phyloP scores from a whole-genome alignment of 2,329 filamentous ascomycete genomes.

The Beauveria varroae region DNA sequence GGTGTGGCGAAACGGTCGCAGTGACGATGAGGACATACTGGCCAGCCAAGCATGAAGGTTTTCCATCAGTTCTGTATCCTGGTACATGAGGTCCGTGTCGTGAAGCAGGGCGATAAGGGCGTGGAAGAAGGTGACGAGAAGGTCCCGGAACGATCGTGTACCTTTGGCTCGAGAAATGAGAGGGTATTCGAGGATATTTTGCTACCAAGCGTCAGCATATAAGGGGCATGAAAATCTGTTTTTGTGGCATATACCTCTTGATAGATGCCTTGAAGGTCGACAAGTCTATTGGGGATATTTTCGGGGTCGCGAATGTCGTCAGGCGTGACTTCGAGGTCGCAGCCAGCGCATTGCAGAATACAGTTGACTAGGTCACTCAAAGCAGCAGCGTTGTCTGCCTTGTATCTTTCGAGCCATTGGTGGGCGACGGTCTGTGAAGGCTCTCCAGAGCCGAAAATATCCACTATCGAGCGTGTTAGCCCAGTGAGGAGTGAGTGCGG shows the following conservation, averaged over 20 bases:
- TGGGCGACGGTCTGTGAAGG: conserved; percentile 49
- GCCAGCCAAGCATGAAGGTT: conserved; percentile 86
- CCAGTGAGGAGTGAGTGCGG: conserved; percentile 17
- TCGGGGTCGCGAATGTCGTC: conserved; percentile 88
- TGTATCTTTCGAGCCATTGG: conserved; percentile 53
- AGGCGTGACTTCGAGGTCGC: conserved; percentile 66
- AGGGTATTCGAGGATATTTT: conserved; percentile 84
- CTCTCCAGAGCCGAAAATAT: conserved; percentile 55
- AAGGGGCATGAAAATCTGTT: neutral
- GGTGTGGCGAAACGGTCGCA: conserved; percentile 89
- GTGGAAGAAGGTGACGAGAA: conserved; percentile 71
- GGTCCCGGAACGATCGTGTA: conserved; percentile 68
- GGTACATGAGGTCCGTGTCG: conserved; percentile 74
- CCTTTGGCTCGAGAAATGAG: conserved; percentile 76
- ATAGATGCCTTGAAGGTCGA: conserved; percentile 82
- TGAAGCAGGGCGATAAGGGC: conserved; percentile 71
- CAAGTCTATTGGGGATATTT: conserved; percentile 68
- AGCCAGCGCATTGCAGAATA: conserved; percentile 66
- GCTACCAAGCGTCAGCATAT: conserved; percentile 28
- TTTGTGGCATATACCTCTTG: conserved; percentile 53
- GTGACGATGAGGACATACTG: conserved; percentile 80
- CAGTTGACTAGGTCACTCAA: conserved; percentile 60
- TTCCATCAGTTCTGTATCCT: conserved; percentile 69
- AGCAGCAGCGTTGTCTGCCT: conserved; percentile 44
- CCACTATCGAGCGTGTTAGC: conserved; percentile 36